Evolutionary conservation across 352 stramenopile genomes (phyloP), one percentile per base, ranked within the genome.

Genomic region (Globisporangium polare): DNA sequence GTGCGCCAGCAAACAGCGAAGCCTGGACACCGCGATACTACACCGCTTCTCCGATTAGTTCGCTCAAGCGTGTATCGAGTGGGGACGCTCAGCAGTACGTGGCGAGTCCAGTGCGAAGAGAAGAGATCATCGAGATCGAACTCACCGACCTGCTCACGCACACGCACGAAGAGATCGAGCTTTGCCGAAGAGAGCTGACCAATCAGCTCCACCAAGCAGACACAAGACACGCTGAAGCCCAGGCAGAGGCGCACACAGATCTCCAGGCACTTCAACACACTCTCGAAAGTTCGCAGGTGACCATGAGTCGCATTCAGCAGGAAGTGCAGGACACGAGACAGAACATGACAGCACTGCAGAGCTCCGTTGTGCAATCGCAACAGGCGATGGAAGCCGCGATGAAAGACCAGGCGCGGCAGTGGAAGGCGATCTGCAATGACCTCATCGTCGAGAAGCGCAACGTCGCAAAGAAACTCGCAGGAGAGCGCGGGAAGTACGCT

Each of bases 371-470:
- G 41, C 27, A 78, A 60, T 59, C 69, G n/a, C 49, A 74, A 41
- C 71, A 62, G 43, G 27, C 55, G 7, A 67, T 76, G n/a, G 73
- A 83, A 51, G 67, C 53, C 2, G 47, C 62, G 10, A 63, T 80
- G 65, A 74, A 76, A 52, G 66, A 77, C 22, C 73, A 81, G 27
- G 46, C 63, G 12, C 60, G 49, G 5, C 73, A 82, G 43, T 84
- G 75, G 75, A 78, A 75, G 53, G 62, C 62, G 33, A 73, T 84
- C 39, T 82, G 71, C 62, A 63, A 69, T 57, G 75, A 84, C 9
- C 65, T 82, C 3, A 58, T 84, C 12, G 42, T 62, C 9, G 75
- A 82, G 51, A 84, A 80, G 69, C 56, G 75, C 13, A 50, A 54
- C 12, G 67, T 84, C 47, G 75, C 69, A 5, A 66, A 79, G 46